Conservation (phyloP, 208 protist genomes). For the Angomonas ambiguus region DNA sequence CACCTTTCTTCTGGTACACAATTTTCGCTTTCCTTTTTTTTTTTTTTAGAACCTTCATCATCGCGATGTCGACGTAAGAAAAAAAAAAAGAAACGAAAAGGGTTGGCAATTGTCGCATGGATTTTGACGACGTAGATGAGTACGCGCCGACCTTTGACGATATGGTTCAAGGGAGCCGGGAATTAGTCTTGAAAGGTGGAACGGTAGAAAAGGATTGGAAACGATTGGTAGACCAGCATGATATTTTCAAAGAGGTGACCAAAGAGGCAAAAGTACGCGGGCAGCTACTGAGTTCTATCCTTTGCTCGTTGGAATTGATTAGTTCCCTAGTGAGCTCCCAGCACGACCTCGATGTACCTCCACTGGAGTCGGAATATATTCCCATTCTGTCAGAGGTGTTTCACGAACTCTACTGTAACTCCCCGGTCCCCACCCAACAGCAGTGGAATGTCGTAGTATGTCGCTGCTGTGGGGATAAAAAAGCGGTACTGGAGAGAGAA, state of each 20-base stretch:
- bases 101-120: constrained; percentile 4
- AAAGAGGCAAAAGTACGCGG: constrained; percentile 42
- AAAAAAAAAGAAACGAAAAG: constrained; percentile 4
- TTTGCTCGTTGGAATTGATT: constrained; percentile 44
- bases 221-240: constrained; percentile 34
- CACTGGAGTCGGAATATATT: constrained; percentile 5
- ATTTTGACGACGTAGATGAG: constrained; percentile 26
- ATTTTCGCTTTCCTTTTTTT: constrained; percentile 13
- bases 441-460: constrained; percentile 4
- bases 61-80: not conserved
- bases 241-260: constrained; percentile 60
- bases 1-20: not conserved
- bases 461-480: not conserved
- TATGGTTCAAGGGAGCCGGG: constrained; percentile 14
- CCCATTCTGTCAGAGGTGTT: not conserved
- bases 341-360: not conserved
- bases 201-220: constrained; percentile 28
- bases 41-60: constrained; percentile 8
- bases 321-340: constrained; percentile 10
- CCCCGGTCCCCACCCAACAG: constrained; percentile 9
- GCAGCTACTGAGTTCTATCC: constrained; percentile 23
- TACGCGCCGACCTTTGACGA: constrained; percentile 19
- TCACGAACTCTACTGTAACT: constrained; percentile 4
- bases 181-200: constrained; percentile 26
- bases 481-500: not conserved